Percentiles rank a stretch among this genome's conserved stretches.
Evolutionary conservation across 805 yeast species (phyloP).

Genomic region (Zygoascus flipseniorum): DNA sequence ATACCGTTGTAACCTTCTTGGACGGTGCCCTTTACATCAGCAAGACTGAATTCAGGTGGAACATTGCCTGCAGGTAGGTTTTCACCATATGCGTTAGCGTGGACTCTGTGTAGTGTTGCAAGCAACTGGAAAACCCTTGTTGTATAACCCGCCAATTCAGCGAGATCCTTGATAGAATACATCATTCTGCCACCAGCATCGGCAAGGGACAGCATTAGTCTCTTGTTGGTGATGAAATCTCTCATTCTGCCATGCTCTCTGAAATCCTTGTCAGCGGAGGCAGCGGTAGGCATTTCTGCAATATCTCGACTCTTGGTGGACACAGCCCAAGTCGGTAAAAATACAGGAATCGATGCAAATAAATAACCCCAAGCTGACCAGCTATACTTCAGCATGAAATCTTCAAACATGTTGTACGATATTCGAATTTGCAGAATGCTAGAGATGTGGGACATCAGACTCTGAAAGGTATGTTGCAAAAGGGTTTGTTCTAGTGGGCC

Average conservation of each 20-base stretch:
- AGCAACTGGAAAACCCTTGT: constrained; percentile 73
- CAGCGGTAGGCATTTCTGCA: neutral
- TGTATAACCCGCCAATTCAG: constrained; percentile 86
- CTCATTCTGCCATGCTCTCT: constrained; percentile 50
- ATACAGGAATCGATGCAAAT: constrained; percentile 83
- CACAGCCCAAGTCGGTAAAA: constrained; percentile 42
- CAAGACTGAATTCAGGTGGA: constrained; percentile 24
- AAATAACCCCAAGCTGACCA: constrained; percentile 96
- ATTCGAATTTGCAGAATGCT: constrained; percentile 52
- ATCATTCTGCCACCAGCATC: constrained; percentile 92
- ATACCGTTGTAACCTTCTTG: constrained; percentile 73
- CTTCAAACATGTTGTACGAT: constrained; percentile 67
- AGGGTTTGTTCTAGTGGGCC: constrained; percentile 66
- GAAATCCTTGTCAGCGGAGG: constrained; percentile 17
- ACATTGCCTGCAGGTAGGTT: constrained; percentile 2
- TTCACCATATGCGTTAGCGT: constrained; percentile 37
- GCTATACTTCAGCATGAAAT: constrained; percentile 77
- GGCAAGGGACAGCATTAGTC: constrained; percentile 82
- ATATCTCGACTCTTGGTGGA: neutral
- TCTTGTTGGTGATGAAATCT: constrained; percentile 81
- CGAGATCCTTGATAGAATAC: constrained; percentile 88
- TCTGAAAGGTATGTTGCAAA: constrained; percentile 49
- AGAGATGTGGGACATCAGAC: constrained; percentile 46
- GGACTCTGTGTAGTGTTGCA: constrained; percentile 74
- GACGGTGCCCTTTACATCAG: constrained; percentile 68